Evolutionary conservation across 1,284 basidiomycete genomes (phyloP).

Genomic region (Malassezia nana): DNA sequence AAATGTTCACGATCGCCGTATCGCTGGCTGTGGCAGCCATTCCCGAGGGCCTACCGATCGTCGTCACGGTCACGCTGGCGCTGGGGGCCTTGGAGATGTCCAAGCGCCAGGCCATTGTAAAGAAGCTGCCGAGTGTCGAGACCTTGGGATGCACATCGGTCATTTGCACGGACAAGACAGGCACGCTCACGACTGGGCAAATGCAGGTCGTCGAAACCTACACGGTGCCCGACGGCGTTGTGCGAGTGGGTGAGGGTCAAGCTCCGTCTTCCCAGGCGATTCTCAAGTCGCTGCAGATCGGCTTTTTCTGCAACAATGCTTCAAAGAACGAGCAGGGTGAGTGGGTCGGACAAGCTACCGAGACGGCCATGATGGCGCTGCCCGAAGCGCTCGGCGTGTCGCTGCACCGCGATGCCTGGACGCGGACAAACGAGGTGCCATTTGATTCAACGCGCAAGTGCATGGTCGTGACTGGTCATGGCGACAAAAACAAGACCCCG

Average conservation of each 20-base stretch:
- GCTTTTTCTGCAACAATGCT: constrained; percentile 55
- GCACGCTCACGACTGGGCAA: constrained; percentile 89
- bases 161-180: constrained; percentile 95
- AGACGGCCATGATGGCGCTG: constrained; percentile 80
- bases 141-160: constrained; percentile 86
- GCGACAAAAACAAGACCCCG: constrained; percentile 36
- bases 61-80: constrained; percentile 91
- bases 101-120: constrained; percentile 86
- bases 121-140: constrained; percentile 90
- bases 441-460: constrained; percentile 88
- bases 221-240: constrained; percentile 65
- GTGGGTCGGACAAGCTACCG: constrained; percentile 79
- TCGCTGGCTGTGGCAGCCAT: constrained; percentile 94
- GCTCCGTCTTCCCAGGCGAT: constrained; percentile 50
- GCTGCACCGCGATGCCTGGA: constrained; percentile 65
- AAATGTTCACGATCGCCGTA: constrained; percentile 98
- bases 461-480: constrained; percentile 74
- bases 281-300: constrained; percentile 61
- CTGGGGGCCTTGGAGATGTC: constrained; percentile 89
- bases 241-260: constrained; percentile 54
- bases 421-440: constrained; percentile 65
- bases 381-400: constrained; percentile 61
- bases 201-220: constrained; percentile 85
- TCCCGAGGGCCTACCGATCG: constrained; percentile 90
- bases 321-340: constrained; percentile 62